phyloP scores from a whole-genome alignment of 306 rosid genomes.

The Casuarina cunninghamiana region DNA sequence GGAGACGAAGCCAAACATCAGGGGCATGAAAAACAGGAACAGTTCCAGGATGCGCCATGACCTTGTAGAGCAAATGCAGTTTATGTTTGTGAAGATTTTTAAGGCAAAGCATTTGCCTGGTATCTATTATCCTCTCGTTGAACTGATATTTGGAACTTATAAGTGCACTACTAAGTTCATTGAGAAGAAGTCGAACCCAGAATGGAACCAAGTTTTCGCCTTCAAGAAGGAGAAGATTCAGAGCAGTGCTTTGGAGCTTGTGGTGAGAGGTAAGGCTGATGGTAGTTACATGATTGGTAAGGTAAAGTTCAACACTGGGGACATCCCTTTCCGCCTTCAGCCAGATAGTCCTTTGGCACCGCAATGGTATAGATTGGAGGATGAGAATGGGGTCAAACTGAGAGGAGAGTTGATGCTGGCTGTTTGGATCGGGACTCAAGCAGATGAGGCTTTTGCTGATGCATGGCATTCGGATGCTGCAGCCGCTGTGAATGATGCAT shows the following conservation, averaged over 20 bases:
- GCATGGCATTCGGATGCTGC: conserved; percentile 43
- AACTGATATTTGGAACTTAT: conserved; percentile 30
- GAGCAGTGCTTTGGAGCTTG: conserved; percentile 1
- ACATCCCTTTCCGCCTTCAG: conserved; percentile 10
- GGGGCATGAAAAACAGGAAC: not conserved
- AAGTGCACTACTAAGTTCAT: conserved; percentile 17
- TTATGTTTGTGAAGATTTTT: conserved; percentile 24
- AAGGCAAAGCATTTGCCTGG: conserved; percentile 22
- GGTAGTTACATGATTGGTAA: conserved; percentile 11
- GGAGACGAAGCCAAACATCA: conserved; percentile 27
- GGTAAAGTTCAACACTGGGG: conserved; percentile 16
- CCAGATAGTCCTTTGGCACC: conserved; percentile 33
- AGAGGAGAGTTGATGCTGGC: conserved; percentile 16
- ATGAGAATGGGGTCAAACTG: not conserved
- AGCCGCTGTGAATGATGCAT: not conserved
- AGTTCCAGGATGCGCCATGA: conserved; percentile 14
- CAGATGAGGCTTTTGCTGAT: conserved; percentile 31
- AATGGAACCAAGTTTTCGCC: conserved; percentile 43
- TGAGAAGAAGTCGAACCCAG: conserved; percentile 15
- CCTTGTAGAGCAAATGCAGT: conserved; percentile 31
- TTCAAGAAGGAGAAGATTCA: conserved; percentile 24
- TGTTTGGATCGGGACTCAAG: conserved; percentile 26
- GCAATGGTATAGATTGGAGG: conserved; percentile 30
- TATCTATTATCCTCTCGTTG: conserved; percentile 22
- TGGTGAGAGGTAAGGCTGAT: conserved; percentile 7